A percentile compares a stretch with the other conserved stretches of the same genome.
Conservation (phyloP, 768 basidiomycete species). For the Porpolomopsis calyptriformis region DNA sequence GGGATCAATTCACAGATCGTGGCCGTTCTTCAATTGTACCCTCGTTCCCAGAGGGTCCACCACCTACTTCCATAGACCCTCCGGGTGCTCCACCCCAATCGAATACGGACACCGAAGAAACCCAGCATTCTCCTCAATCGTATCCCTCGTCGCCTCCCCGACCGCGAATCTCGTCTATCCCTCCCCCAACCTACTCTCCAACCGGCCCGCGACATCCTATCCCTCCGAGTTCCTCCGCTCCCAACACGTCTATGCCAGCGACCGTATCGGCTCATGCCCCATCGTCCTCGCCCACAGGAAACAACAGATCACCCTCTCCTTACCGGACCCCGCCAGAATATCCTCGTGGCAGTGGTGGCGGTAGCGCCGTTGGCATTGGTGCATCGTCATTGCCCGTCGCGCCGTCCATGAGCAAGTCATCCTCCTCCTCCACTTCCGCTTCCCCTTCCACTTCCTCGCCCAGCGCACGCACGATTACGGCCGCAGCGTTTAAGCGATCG, state of each 20-base stretch:
- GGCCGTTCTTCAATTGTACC: conserved; percentile 28
- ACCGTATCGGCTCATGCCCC: background rate
- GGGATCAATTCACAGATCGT: conserved; percentile 13
- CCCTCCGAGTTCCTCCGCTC: conserved; percentile 19
- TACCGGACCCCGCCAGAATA: conserved; percentile 41
- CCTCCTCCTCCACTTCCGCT: conserved; percentile 24
- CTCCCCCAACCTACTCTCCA: conserved; percentile 13
- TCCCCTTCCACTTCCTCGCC: conserved; percentile 17
- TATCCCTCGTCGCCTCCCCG: conserved; percentile 7
- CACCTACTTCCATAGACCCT: background rate
- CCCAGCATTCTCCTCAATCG: conserved; percentile 13
- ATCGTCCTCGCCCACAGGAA: background rate
- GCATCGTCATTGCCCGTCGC: no score
- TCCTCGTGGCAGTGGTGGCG: conserved; percentile 15
- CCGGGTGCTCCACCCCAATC: background rate
- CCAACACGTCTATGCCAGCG: conserved; percentile 11
- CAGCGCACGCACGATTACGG: conserved; percentile 54
- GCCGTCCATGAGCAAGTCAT: conserved; percentile 19
- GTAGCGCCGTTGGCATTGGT: no score
- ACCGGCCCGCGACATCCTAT: background rate
- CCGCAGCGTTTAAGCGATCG: conserved; percentile 62
- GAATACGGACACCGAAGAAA: conserved; percentile 10
- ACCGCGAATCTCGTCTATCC: background rate
- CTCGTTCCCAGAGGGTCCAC: conserved; percentile 14
- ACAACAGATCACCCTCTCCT: conserved; percentile 12